Evolutionary conservation across 108 stramenopile genomes (phyloP).

Genomic region (Chaetoceros muelleri): DNA sequence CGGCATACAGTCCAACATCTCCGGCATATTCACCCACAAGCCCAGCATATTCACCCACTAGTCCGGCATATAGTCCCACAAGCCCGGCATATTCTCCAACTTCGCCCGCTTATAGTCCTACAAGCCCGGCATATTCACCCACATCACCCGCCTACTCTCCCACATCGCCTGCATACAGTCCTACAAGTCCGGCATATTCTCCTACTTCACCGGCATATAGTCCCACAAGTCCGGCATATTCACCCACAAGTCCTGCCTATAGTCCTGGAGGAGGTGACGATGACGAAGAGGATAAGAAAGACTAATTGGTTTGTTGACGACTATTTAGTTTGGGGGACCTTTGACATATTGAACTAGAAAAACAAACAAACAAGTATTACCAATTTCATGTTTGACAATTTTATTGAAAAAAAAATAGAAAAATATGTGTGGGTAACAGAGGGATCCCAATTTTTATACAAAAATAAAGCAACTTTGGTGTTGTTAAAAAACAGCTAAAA

Average conservation of each 20-base stretch:
- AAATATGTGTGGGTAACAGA: too few relatives aligned
- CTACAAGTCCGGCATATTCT: slow-evolving; percentile 45
- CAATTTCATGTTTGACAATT: too few relatives aligned
- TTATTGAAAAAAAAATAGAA: too few relatives aligned
- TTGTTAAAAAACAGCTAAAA: too few relatives aligned
- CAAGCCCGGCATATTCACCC: slow-evolving; percentile 47
- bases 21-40: slow-evolving; percentile 66
- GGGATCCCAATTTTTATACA: too few relatives aligned
- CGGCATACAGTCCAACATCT: slow-evolving; percentile 53
- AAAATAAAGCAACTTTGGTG: too few relatives aligned
- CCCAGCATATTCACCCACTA: slow-evolving; percentile 43
- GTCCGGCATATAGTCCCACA: slow-evolving; percentile 30
- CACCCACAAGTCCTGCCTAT: slow-evolving; percentile 44
- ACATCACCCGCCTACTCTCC: slow-evolving; percentile 63
- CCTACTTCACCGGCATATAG: slow-evolving; percentile 57
- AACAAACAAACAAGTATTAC: too few relatives aligned
- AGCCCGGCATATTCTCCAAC: slow-evolving; percentile 44
- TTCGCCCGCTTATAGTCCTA: slow-evolving; percentile 25
- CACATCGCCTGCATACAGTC: slow-evolving; percentile 47
- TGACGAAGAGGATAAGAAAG: slow-evolving; percentile 1
- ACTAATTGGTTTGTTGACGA: too few relatives aligned
- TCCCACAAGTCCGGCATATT: slow-evolving; percentile 41
- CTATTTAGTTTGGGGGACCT: too few relatives aligned
- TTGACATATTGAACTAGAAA: too few relatives aligned
- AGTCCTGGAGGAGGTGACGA: slow-evolving; percentile 11